phyloP scores from a whole-genome alignment of 768 basidiomycete genomes.

The Saitozyma podzolica region DNA sequence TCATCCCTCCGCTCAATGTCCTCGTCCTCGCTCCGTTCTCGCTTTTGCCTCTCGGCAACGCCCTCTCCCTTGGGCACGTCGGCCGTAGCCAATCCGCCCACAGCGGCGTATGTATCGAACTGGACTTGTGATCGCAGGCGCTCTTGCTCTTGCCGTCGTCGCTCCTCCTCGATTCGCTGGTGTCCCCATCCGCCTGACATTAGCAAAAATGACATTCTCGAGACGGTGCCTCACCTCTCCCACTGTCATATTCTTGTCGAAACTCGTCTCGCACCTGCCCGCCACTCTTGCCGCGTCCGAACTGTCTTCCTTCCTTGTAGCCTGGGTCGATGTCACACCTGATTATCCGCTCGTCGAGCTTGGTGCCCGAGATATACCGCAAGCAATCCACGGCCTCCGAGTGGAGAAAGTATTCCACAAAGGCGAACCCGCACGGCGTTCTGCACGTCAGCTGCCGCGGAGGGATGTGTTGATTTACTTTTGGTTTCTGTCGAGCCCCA shows the following conservation, averaged over 20 bases:
- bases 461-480: neutral
- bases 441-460: constrained; percentile 24
- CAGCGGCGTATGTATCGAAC: constrained; percentile 48
- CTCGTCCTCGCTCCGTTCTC: constrained; percentile 45
- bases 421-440: constrained; percentile 54
- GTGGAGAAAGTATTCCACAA: constrained; percentile 77
- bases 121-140: constrained; percentile 38
- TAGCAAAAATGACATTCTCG: constrained; percentile 11
- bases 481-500: constrained; percentile 48
- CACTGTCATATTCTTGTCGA: constrained; percentile 92
- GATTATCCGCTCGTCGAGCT: constrained; percentile 97
- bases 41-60: constrained; percentile 27
- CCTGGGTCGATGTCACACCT: constrained; percentile 96
- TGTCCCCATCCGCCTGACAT: constrained; percentile 47
- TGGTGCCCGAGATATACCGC: constrained; percentile 94
- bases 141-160: constrained; percentile 40
- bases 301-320: constrained; percentile 94
- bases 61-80: constrained; percentile 43
- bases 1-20: constrained; percentile 36
- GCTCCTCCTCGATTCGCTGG: constrained; percentile 41
- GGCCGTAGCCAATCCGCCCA: constrained; percentile 37
- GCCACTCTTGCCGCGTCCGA: constrained; percentile 94
- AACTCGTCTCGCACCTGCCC: constrained; percentile 92
- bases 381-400: constrained; percentile 87
- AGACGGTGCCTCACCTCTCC: constrained; percentile 70